Evolutionary conservation across 768 basidiomycete species (phyloP).

Genomic region (Ephemerocybe angulata): DNA sequence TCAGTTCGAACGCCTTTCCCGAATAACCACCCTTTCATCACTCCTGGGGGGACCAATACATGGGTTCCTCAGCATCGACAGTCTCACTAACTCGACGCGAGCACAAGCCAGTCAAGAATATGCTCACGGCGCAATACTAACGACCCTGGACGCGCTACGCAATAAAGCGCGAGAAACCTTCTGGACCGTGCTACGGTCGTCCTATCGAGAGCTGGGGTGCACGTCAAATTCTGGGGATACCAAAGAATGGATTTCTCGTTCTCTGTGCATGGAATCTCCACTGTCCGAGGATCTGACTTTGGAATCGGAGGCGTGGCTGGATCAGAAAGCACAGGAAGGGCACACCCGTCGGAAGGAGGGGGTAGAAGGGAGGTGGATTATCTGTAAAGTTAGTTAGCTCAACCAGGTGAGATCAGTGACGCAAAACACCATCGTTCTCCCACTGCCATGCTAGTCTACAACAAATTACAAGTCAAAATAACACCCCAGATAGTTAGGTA

Average conservation of each 20-base stretch:
- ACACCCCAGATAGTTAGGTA: neutral
- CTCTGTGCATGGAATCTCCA: constrained; percentile 41
- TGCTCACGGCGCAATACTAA: constrained; percentile 39
- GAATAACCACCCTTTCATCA: constrained; percentile 18
- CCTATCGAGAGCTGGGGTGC: constrained; percentile 59
- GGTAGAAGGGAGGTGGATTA: constrained; percentile 53
- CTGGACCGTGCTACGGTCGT: constrained; percentile 58
- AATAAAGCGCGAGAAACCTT: constrained; percentile 48
- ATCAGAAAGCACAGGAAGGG: constrained; percentile 35
- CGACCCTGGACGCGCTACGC: constrained; percentile 46
- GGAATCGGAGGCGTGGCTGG: constrained; percentile 53
- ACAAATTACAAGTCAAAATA: neutral
- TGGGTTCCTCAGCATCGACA: neutral
- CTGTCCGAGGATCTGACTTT: constrained; percentile 24
- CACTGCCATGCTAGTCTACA: constrained; percentile 1
- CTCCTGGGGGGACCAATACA: constrained; percentile 8
- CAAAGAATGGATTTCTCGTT: constrained; percentile 44
- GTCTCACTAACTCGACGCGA: constrained; percentile 14
- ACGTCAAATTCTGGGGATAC: constrained; percentile 35
- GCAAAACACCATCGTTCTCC: neutral
- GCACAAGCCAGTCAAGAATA: constrained; percentile 11
- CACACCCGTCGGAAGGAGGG: constrained; percentile 58
- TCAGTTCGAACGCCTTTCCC: constrained; percentile 44
- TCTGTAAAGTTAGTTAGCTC: constrained; percentile 47
- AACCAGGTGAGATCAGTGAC: constrained; percentile 5